Evolutionary conservation across 805 yeast genomes (phyloP).

Genomic region (Yarrowia phangngaensis): DNA sequence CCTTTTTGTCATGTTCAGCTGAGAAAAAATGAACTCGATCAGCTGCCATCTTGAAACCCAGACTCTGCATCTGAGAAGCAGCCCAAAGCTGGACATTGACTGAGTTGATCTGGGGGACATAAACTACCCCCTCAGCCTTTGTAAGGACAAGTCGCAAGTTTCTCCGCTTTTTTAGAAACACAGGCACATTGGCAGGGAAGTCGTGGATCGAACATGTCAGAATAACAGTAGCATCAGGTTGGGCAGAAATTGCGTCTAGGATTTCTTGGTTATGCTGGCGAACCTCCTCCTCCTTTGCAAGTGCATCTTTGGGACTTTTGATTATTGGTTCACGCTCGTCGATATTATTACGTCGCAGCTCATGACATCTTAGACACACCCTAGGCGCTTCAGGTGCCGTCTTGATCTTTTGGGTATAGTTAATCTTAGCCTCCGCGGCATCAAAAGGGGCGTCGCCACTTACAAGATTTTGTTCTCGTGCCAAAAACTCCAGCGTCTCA

Average conservation of each 20-base stretch:
- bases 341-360: background rate
- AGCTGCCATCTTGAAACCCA: constrained; percentile 14
- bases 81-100: constrained; percentile 23
- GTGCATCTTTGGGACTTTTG: background rate
- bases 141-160: constrained; percentile 31
- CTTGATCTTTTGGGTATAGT: constrained; percentile 1
- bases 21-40: constrained; percentile 13
- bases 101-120: constrained; percentile 18
- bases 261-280: constrained; percentile 3
- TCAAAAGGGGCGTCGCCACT: background rate
- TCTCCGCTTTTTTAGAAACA: background rate
- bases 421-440: background rate
- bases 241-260: constrained; percentile 3
- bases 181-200: constrained; percentile 21
- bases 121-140: constrained; percentile 18
- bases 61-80: constrained; percentile 4
- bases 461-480: constrained; percentile 8
- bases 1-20: constrained; percentile 1
- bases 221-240: constrained; percentile 6
- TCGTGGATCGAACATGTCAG: constrained; percentile 12
- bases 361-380: constrained; percentile 9
- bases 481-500: constrained; percentile 15
- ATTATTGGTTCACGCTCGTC: constrained; percentile 2
- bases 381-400: background rate
- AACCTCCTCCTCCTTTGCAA: background rate